These are phyloP conservation scores for Kwoniella pini DNA, from an alignment of 768 basidiomycete genomes.

Conservation along the genomic window DNA sequence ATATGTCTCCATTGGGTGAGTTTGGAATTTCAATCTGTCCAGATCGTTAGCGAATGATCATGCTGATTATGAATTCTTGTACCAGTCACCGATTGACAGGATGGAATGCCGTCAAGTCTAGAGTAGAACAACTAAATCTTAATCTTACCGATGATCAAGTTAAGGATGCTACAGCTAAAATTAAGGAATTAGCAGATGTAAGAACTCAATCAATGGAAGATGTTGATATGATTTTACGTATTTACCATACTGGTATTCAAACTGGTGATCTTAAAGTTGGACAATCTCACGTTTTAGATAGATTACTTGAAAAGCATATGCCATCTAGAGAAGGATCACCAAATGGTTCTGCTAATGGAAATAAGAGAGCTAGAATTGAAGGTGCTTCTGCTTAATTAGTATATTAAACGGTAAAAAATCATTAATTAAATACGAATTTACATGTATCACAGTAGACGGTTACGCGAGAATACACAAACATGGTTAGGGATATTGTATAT, in stretches of 20 bases:
- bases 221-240: constrained; percentile 91
- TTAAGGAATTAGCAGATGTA: constrained; percentile 98
- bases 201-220: constrained; percentile 99
- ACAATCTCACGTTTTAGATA: constrained; percentile 88
- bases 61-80: constrained; percentile 11
- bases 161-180: constrained; percentile 96
- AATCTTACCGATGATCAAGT: constrained; percentile 87
- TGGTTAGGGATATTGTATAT: no score
- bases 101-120: constrained; percentile 99
- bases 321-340: constrained; percentile 49
- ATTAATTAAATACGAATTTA: no score
- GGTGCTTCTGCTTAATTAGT: constrained; percentile 20
- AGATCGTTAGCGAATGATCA: no score
- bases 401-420: no score
- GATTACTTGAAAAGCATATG: constrained; percentile 67
- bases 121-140: constrained; percentile 94
- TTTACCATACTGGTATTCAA: constrained; percentile 92
- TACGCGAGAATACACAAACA: no score
- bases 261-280: constrained; percentile 89
- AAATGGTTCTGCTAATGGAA: constrained; percentile 21
- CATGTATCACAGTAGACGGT: background rate
- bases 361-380: constrained; percentile 32
- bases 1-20: constrained; percentile 88
- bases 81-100: constrained; percentile 94
- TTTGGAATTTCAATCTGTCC: background rate